Percentiles rank a stretch among this genome's conserved stretches.
phyloP scores from a whole-genome alignment of 805 yeast species.

The Suhomyces canberraensis region DNA sequence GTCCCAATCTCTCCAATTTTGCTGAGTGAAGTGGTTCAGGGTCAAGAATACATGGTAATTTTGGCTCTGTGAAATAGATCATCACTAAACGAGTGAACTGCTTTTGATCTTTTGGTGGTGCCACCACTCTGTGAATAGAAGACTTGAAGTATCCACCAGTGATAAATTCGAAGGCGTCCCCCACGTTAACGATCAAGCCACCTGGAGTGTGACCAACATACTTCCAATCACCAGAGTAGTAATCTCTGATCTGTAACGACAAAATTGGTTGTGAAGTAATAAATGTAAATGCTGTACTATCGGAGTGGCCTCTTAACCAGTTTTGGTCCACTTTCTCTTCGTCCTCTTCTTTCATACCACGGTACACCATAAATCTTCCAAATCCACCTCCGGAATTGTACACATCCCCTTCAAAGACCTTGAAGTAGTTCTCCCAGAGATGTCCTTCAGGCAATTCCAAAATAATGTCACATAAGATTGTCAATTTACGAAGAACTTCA shows the following conservation, averaged over 20 bases:
- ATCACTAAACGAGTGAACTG: constrained; percentile 12
- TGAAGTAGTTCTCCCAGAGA: constrained; percentile 27
- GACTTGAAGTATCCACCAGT: constrained; percentile 24
- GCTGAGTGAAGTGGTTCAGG: constrained; percentile 14
- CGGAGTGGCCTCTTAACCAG: constrained; percentile 32
- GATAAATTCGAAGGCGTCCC: constrained; percentile 30
- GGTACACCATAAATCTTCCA: constrained; percentile 30
- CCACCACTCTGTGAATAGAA: constrained; percentile 13
- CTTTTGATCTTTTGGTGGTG: constrained; percentile 15
- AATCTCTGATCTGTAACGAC: constrained; percentile 29
- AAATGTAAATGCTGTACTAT: constrained; percentile 28
- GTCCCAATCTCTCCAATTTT: constrained; percentile 9
- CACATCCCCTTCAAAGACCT: constrained; percentile 19
- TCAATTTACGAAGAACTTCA: constrained; percentile 20
- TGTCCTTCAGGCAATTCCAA: constrained; percentile 28
- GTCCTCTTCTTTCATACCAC: constrained; percentile 22
- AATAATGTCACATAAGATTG: constrained; percentile 23
- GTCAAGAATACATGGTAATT: constrained; percentile 11
- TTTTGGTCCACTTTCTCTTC: constrained; percentile 22
- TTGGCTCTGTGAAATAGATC: constrained; percentile 15
- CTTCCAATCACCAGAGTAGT: constrained; percentile 27
- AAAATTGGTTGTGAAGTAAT: constrained; percentile 31
- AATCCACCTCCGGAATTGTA: constrained; percentile 26
- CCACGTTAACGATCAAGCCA: constrained; percentile 27
- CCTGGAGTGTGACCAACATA: constrained; percentile 29